Conservation (phyloP, 495 filamentous ascomycete species). For the Daldinia loculata region DNA sequence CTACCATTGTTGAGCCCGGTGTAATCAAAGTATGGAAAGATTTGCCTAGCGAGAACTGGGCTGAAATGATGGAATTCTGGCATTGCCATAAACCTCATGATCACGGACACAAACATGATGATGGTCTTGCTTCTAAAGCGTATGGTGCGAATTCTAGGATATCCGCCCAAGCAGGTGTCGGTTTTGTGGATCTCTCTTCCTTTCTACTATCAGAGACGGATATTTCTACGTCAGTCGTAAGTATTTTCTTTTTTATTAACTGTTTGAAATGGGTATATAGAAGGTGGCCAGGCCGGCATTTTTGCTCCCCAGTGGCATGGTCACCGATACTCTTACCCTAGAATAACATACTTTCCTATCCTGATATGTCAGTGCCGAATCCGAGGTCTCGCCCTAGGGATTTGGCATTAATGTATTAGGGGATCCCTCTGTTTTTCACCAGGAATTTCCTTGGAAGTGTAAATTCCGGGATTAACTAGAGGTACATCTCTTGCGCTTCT, state of each 20-base stretch:
- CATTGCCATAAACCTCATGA: conserved; percentile 92
- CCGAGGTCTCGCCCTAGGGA: conserved; percentile 43
- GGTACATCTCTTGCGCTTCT: conserved; percentile 60
- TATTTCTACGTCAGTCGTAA: conserved; percentile 29
- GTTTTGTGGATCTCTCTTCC: conserved; percentile 81
- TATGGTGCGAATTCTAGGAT: conserved; percentile 80
- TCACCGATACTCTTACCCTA: conserved; percentile 95
- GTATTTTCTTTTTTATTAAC: conserved; percentile 27
- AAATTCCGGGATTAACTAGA: conserved; percentile 64
- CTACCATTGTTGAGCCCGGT: conserved; percentile 53
- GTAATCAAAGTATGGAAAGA: conserved; percentile 81
- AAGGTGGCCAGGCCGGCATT: conserved; percentile 75
- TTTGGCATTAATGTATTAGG: conserved; percentile 39
- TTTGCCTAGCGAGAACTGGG: conserved; percentile 95
- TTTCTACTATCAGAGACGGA: conserved; percentile 74
- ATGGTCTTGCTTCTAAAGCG: conserved; percentile 66
- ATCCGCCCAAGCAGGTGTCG: conserved; percentile 66
- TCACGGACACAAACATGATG: conserved; percentile 53
- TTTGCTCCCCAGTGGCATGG: conserved; percentile 66
- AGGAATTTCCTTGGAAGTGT: conserved; percentile 57
- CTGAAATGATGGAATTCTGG: conserved; percentile 99
- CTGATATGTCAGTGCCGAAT: conserved; percentile 32
- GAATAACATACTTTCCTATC: conserved; percentile 59
- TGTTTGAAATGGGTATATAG: conserved; percentile 73
- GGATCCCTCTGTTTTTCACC: conserved; percentile 60